Evolutionary conservation across 2,329 filamentous ascomycete genomes (phyloP), one percentile per base, ranked within the genome.

Genomic region (Drechslera avenae): DNA sequence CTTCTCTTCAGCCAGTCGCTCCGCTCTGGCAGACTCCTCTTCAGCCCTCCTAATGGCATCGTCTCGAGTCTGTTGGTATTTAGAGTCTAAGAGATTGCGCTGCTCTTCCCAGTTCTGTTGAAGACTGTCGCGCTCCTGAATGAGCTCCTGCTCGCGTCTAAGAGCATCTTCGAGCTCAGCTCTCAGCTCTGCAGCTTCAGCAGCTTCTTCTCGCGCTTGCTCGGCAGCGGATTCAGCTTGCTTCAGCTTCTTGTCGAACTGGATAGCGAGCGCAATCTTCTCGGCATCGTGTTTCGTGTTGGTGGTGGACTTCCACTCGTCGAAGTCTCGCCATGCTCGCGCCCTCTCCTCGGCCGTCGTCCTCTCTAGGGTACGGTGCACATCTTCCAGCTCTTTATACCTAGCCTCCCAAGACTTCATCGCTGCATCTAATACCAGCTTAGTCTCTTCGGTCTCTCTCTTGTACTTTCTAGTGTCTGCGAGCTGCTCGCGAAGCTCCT

Each of bases 31-130:
- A 47, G 60, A 68, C 49, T 69, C 67, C 14, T 73, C 71, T 6
- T 70, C 66, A 17, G 69, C 64, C 50, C 68, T 72, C 37, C 61
- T 62, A 28, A 65, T 71, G 14, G 64, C 63, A 46, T 76, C 40
- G 34, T 37, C 41, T 28, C 42, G 40, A 4, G 35, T 39, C 64
- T 78, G 79, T 43, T 76, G 76, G 52, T 43, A 21, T 12, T 43
- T 31, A 2, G 40, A 34, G 16, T 45, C 42, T 13, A 37, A 36
- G 42, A 45, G 34, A 17, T 37, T 28, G 26, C 71, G 80, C 54
- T 79, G 79, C 66, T 81, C 80, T 40, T 81, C 77, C 55, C 80
- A 74, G 41, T 78, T 78, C 64, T 78, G 80, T 42, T 76, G 76
- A 52, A 83, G 67, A 35, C 75, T 76, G 40, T 79, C 77, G 42